phyloP scores from a whole-genome alignment of 352 stramenopile genomes.

The Pythium aquatile region DNA sequence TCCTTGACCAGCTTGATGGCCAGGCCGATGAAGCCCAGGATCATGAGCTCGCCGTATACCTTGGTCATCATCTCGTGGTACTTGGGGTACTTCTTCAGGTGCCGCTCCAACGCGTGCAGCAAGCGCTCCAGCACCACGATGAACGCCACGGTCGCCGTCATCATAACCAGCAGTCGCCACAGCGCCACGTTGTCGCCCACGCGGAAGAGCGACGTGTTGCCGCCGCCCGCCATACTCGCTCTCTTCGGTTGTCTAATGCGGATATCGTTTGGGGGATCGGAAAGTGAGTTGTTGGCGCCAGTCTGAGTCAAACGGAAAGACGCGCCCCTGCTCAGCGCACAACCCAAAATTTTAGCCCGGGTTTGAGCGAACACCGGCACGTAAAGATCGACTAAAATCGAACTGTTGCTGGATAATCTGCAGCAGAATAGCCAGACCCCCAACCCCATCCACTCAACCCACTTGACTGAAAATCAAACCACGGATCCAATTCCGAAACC shows the following conservation, averaged over 20 bases:
- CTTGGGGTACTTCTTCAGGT: slow-evolving; percentile 49
- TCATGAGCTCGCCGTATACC: slow-evolving; percentile 35
- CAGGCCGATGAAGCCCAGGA: slow-evolving; percentile 35
- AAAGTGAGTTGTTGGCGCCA: too few relatives aligned
- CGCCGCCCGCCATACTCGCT: slow-evolving; percentile 15
- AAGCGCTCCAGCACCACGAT: slow-evolving; percentile 45
- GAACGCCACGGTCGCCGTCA: slow-evolving; percentile 49
- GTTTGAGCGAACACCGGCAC: too few relatives aligned
- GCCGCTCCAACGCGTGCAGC: slow-evolving; percentile 48
- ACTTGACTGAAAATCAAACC: not conserved
- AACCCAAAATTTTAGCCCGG: not conserved
- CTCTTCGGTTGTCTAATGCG: not conserved
- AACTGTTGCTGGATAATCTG: not conserved
- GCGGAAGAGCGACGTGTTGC: slow-evolving; percentile 46
- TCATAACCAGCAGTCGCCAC: slow-evolving; percentile 42
- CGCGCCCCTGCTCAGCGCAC: not conserved
- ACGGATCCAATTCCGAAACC: too few relatives aligned
- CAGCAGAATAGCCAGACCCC: not conserved
- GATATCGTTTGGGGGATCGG: too few relatives aligned
- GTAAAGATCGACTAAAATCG: not conserved
- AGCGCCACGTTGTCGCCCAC: slow-evolving; percentile 56
- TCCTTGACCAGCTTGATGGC: slow-evolving; percentile 38
- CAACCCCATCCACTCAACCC: not conserved
- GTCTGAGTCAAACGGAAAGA: not conserved
- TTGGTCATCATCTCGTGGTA: slow-evolving; percentile 72